phyloP scores from a whole-genome alignment of 2,329 filamentous ascomycete species.

The Colletotrichum salicis region DNA sequence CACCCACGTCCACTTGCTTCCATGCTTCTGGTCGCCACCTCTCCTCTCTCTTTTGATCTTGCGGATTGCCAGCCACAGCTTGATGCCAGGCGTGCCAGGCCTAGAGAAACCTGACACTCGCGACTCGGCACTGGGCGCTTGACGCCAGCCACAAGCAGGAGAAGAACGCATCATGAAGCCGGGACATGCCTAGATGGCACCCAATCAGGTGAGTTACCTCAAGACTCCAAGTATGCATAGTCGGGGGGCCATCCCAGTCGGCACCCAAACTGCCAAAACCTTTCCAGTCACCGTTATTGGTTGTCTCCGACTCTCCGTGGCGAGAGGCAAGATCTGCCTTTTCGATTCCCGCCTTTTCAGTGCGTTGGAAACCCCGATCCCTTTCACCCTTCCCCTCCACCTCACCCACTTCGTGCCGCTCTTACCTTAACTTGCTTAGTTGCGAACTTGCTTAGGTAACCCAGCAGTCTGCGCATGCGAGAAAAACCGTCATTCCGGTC shows the following conservation, averaged over 20 bases:
- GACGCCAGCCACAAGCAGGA: not conserved
- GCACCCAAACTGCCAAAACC: not conserved
- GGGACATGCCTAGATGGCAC: too few relatives aligned
- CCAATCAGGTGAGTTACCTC: too few relatives aligned
- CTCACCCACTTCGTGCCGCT: too few relatives aligned
- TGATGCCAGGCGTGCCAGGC: too few relatives aligned
- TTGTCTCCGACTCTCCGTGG: not conserved
- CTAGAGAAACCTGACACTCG: not conserved
- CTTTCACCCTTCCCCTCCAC: not conserved
- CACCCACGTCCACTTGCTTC: too few relatives aligned
- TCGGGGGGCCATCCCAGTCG: not conserved
- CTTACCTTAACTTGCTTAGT: too few relatives aligned
- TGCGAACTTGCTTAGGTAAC: too few relatives aligned
- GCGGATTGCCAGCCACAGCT: too few relatives aligned
- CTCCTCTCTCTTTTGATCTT: not conserved
- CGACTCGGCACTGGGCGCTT: not conserved
- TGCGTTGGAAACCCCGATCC: not conserved
- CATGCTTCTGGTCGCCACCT: not conserved
- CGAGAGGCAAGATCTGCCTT: not conserved
- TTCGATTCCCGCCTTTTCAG: not conserved
- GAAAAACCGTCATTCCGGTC: not conserved
- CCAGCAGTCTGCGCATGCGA: not conserved
- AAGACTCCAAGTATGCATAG: not conserved
- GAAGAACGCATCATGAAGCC: not conserved
- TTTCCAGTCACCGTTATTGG: not conserved